Evolutionary conservation across 805 yeast genomes (phyloP).

Genomic region (Monosporozyma servazzii): DNA sequence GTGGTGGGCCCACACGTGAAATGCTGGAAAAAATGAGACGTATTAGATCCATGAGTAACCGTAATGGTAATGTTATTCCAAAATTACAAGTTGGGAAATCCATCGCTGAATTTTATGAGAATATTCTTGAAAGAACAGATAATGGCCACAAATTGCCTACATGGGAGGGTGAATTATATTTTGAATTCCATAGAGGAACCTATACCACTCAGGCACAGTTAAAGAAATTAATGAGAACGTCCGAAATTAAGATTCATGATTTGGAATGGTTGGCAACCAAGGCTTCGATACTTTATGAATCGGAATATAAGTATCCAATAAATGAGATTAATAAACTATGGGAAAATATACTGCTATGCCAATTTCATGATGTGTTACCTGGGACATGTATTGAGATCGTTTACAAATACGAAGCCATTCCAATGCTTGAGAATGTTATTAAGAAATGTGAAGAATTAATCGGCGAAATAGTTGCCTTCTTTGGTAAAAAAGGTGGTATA

Average conservation of each 20-base stretch:
- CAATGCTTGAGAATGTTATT: slow-evolving; percentile 56
- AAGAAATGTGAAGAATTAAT: slow-evolving; percentile 45
- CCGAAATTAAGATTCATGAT: slow-evolving; percentile 75
- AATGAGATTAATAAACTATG: slow-evolving; percentile 61
- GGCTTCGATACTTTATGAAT: slow-evolving; percentile 44
- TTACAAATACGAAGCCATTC: slow-evolving; percentile 77
- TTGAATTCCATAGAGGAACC: slow-evolving; percentile 95
- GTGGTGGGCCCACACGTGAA: slow-evolving; percentile 94
- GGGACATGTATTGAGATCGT: slow-evolving; percentile 95
- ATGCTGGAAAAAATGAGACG: slow-evolving; percentile 90
- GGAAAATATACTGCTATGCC: slow-evolving; percentile 85
- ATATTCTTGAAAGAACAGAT: slow-evolving; percentile 50
- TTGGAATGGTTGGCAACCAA: slow-evolving; percentile 75
- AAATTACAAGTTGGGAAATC: slow-evolving; percentile 62
- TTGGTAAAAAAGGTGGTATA: slow-evolving; percentile 23
- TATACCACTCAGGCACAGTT: slow-evolving; percentile 89
- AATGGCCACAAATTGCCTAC: slow-evolving; percentile 63
- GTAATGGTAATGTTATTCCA: slow-evolving; percentile 66
- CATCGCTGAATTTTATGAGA: slow-evolving; percentile 72
- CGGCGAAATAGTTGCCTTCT: slow-evolving; percentile 38
- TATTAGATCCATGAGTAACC: slow-evolving; percentile 78
- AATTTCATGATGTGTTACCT: slow-evolving; percentile 96
- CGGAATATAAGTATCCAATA: slow-evolving; percentile 61
- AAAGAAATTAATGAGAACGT: slow-evolving; percentile 67
- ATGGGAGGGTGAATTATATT: slow-evolving; percentile 90